Evolutionary conservation across 495 filamentous ascomycete species (phyloP).

Genomic region (Podospora fimiseda): DNA sequence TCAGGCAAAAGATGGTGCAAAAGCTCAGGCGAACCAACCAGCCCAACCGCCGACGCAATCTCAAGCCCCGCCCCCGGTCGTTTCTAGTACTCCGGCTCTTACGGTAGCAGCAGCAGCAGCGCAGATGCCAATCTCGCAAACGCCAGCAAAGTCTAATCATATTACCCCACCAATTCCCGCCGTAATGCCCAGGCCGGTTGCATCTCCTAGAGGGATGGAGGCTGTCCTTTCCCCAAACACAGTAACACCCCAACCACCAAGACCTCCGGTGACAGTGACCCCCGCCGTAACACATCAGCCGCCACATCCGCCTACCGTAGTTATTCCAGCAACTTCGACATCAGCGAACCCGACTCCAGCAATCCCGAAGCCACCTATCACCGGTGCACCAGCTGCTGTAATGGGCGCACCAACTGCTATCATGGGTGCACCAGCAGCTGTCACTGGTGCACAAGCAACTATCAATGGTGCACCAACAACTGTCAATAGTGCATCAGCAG

Average conservation of each 20-base stretch:
- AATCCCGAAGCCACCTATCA: conserved; percentile 14
- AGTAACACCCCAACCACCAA: conserved; percentile 7
- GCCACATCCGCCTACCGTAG: not conserved
- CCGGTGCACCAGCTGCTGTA: conserved; percentile 22
- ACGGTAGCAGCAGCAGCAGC: conserved; percentile 14
- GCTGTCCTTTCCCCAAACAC: conserved; percentile 21
- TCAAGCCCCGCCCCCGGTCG: conserved; percentile 1
- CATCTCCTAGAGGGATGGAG: conserved; percentile 28
- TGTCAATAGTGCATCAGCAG: conserved; percentile 21
- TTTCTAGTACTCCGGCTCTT: not conserved
- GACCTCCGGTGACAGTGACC: not conserved
- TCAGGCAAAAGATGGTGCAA: conserved; percentile 6
- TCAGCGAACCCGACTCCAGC: conserved; percentile 4
- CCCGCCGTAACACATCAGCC: conserved; percentile 2
- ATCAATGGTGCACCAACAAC: too few species aligned
- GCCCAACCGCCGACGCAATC: conserved; percentile 10
- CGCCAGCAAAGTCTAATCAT: conserved; percentile 19
- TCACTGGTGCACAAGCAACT: too few species aligned
- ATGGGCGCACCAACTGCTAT: too few species aligned
- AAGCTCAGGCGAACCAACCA: not conserved
- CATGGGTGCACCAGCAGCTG: too few species aligned
- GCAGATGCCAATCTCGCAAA: conserved; percentile 17
- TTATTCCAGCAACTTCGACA: conserved; percentile 4
- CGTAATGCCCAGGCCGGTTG: conserved; percentile 12
- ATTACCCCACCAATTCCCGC: conserved; percentile 32